Conservation (phyloP, 2,329 filamentous ascomycete genomes). For the Aspergillus thermomutatus region DNA sequence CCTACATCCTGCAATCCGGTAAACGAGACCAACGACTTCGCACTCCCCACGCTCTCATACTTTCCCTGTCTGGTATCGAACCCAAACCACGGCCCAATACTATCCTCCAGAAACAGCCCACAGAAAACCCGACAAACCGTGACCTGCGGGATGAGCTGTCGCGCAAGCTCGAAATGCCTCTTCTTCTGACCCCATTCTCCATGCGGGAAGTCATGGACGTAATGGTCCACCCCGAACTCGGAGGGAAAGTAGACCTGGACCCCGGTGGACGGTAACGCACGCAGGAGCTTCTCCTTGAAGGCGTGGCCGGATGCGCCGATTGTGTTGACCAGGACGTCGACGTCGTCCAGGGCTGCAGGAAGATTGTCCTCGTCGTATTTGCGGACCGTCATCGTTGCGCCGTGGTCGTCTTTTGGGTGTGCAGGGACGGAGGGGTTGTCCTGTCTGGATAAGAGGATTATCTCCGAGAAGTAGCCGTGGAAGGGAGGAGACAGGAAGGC, state of each 20-base stretch:
- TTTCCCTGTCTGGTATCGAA: slow-evolving; percentile 24
- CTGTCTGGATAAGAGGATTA: slow-evolving; percentile 23
- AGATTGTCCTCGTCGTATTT: slow-evolving; percentile 22
- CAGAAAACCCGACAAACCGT: slow-evolving; percentile 30
- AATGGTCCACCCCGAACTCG: slow-evolving; percentile 39
- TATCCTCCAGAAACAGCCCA: slow-evolving; percentile 33
- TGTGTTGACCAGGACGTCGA: slow-evolving; percentile 33
- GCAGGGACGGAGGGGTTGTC: slow-evolving; percentile 1
- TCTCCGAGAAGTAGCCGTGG: slow-evolving; percentile 16
- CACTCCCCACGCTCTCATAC: slow-evolving; percentile 29
- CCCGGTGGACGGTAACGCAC: slow-evolving; percentile 18
- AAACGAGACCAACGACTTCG: slow-evolving; percentile 25
- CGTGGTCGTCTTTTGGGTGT: background rate
- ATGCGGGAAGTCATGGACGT: slow-evolving; percentile 34
- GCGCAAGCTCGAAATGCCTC: slow-evolving; percentile 21
- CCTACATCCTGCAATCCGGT: slow-evolving; percentile 32
- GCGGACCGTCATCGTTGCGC: slow-evolving; percentile 13
- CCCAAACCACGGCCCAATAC: slow-evolving; percentile 34
- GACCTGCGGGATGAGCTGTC: slow-evolving; percentile 11
- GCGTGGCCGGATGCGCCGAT: slow-evolving; percentile 24
- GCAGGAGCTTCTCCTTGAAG: slow-evolving; percentile 28
- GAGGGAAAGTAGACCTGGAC: slow-evolving; percentile 36
- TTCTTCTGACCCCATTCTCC: slow-evolving; percentile 35
- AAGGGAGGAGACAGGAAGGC: slow-evolving; percentile 22
- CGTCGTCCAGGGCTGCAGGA: slow-evolving; percentile 21